Evolutionary conservation across 495 filamentous ascomycete genomes (phyloP).

Genomic region (Aspergillus indologenus): DNA sequence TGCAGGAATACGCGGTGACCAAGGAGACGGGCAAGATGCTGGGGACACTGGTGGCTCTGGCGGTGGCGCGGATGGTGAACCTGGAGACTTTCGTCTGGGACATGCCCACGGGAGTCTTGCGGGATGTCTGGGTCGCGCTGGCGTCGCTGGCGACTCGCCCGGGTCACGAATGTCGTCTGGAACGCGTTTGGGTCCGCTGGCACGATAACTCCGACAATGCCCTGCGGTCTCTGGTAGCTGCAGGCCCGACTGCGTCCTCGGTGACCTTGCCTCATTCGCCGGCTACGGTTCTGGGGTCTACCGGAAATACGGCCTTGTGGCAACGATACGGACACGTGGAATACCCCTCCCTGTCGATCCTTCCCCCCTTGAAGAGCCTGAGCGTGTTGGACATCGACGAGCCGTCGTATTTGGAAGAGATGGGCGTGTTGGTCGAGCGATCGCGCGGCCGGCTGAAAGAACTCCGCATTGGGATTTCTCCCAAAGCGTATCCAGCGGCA

Average conservation of each 20-base stretch:
- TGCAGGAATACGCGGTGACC: slow-evolving; percentile 80
- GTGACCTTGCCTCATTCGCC: slow-evolving; percentile 25
- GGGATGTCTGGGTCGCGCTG: slow-evolving; percentile 84
- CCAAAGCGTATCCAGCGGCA: slow-evolving; percentile 50
- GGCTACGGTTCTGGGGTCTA: slow-evolving; percentile 8
- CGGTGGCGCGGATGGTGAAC: slow-evolving; percentile 80
- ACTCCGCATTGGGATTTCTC: slow-evolving; percentile 74
- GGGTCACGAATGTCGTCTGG: slow-evolving; percentile 62
- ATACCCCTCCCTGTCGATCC: slow-evolving; percentile 79
- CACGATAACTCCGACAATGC: slow-evolving; percentile 69
- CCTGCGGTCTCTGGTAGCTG: slow-evolving; percentile 26
- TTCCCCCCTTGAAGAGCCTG: slow-evolving; percentile 77
- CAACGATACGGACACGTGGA: slow-evolving; percentile 59
- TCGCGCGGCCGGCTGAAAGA: slow-evolving; percentile 68
- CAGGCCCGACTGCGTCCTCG: slow-evolving; percentile 18
- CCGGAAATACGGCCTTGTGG: slow-evolving; percentile 18
- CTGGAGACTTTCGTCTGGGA: slow-evolving; percentile 94
- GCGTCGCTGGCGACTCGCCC: slow-evolving; percentile 65
- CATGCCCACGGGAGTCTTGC: slow-evolving; percentile 87
- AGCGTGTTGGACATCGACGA: slow-evolving; percentile 89
- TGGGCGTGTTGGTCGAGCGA: slow-evolving; percentile 74
- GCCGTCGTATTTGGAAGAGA: slow-evolving; percentile 81
- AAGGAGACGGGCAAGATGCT: slow-evolving; percentile 94
- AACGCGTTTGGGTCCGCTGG: slow-evolving; percentile 84
- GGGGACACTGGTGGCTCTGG: slow-evolving; percentile 83